phyloP scores from a whole-genome alignment of 1,139 yeast genomes.

The Candida tropicalis region DNA sequence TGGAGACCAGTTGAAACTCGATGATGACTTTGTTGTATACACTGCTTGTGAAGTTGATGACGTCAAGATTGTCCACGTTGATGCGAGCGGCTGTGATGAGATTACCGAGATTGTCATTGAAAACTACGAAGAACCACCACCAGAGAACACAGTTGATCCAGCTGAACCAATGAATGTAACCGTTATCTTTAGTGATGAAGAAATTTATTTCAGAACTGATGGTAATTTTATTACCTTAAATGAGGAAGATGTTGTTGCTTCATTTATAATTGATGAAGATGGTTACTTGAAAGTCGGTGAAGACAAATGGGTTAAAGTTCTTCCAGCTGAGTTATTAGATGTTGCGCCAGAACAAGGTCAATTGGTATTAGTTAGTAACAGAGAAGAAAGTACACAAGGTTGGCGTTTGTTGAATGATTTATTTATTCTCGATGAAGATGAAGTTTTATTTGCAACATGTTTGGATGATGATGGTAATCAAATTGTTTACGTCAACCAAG shows the following conservation, averaged over 20 bases:
- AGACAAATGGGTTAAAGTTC: neutral
- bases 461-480: no score
- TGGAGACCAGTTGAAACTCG: neutral
- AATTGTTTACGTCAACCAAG: no score
- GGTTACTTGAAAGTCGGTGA: constrained; percentile 1
- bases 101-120: neutral
- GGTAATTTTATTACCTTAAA: neutral
- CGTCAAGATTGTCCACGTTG: neutral
- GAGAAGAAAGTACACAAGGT: neutral
- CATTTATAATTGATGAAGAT: neutral
- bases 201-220: neutral
- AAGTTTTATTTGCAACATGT: no score
- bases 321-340: no score
- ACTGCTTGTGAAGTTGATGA: neutral
- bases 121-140: neutral
- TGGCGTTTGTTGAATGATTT: no score
- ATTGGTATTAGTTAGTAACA: neutral
- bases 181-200: neutral
- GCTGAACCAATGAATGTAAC: neutral
- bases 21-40: neutral
- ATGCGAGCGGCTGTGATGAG: neutral
- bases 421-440: no score
- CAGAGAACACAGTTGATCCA: constrained; percentile 6
- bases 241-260: neutral
- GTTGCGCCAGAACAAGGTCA: no score